Conservation (phyloP, 257 asterid species). For the Handroanthus guayacan region DNA sequence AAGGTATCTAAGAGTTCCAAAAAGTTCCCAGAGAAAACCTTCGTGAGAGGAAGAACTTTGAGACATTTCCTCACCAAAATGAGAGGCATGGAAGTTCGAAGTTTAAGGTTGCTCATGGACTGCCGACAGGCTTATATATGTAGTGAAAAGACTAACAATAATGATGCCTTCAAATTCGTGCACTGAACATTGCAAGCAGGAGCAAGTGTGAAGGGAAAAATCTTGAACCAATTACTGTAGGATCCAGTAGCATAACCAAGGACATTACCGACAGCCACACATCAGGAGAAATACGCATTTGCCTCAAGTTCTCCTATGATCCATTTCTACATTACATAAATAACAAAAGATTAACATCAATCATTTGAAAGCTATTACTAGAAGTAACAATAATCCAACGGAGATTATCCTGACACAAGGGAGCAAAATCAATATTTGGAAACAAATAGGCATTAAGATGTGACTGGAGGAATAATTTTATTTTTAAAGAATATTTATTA, state of each 20-base stretch:
- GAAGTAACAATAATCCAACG: background rate
- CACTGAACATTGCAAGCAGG: conserved; percentile 78
- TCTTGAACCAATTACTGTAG: conserved; percentile 77
- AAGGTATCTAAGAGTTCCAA: conserved; percentile 75
- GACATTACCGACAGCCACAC: conserved; percentile 87
- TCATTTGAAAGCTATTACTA: conserved; percentile 20
- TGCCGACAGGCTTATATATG: conserved; percentile 71
- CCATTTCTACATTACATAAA: conserved; percentile 60
- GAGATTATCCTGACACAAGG: background rate
- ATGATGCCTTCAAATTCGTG: conserved; percentile 88
- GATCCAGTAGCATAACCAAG: conserved; percentile 93
- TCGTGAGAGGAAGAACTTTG: conserved; percentile 60
- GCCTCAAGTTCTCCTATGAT: conserved; percentile 86
- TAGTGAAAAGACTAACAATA: conserved; percentile 62
- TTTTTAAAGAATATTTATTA: background rate
- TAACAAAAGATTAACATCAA: conserved; percentile 26
- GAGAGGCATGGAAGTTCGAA: conserved; percentile 35
- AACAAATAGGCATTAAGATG: background rate
- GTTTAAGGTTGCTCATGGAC: conserved; percentile 66
- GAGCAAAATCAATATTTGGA: background rate
- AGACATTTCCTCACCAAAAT: conserved; percentile 46
- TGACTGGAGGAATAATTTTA: background rate
- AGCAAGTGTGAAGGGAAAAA: conserved; percentile 71
- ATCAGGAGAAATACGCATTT: conserved; percentile 78
- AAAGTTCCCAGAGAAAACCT: conserved; percentile 81